phyloP scores from a whole-genome alignment of 768 basidiomycete species.

The Cyathus striatus region DNA sequence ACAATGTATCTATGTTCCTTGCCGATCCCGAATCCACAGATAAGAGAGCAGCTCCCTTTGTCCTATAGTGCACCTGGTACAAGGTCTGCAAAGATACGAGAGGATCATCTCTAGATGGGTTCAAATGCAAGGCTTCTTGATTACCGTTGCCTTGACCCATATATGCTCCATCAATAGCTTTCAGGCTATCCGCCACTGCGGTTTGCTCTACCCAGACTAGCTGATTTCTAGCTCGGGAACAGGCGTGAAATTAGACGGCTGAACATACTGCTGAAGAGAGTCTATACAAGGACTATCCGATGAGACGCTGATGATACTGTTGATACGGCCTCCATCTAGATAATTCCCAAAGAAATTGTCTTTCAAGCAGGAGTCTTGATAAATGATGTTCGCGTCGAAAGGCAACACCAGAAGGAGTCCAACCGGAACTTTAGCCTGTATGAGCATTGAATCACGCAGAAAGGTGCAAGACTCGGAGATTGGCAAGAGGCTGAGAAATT shows the following conservation, averaged over 20 bases:
- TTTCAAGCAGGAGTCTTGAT: constrained; percentile 39
- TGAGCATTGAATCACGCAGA: too few species aligned
- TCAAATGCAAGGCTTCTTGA: too few species aligned
- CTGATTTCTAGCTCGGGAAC: constrained; percentile 19
- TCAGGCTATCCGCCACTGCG: constrained; percentile 44
- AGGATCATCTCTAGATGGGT: too few species aligned
- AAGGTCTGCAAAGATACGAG: too few species aligned
- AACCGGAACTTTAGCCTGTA: constrained; percentile 16
- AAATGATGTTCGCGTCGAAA: constrained; percentile 33
- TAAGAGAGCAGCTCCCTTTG: constrained; percentile 41
- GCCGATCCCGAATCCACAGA: constrained; percentile 38
- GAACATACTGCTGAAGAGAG: too few species aligned
- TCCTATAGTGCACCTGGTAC: constrained; percentile 39
- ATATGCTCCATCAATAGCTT: too few species aligned
- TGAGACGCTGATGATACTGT: constrained; percentile 38
- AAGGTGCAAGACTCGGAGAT: too few species aligned
- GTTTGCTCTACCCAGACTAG: constrained; percentile 62
- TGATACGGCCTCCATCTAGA: constrained; percentile 29
- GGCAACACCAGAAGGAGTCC: constrained; percentile 40
- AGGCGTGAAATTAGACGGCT: too few species aligned
- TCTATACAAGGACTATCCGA: background rate
- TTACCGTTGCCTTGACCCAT: too few species aligned
- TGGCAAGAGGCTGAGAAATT: background rate
- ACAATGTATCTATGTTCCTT: constrained; percentile 46
- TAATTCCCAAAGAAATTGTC: constrained; percentile 53